These are phyloP conservation scores for Stramenopiles sp. DNA, from an alignment of 352 stramenopile genomes.

Conservation along the genomic window DNA sequence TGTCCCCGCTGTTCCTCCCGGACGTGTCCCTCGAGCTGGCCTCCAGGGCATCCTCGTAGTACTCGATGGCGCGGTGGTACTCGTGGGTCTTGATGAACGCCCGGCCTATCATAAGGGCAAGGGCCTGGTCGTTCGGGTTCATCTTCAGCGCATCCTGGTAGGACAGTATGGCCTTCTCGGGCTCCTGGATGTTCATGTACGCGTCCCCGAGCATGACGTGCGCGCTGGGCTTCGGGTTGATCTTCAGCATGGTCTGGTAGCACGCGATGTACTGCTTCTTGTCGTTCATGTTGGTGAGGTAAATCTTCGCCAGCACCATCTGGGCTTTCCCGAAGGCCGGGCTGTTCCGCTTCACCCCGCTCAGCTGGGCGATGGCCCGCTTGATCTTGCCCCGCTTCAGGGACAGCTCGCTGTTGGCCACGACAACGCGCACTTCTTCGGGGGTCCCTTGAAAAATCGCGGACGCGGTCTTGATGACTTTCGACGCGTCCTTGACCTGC, in stretches of 20 bases:
- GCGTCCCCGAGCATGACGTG: constrained; percentile 67
- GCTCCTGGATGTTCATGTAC: constrained; percentile 68
- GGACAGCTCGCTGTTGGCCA: constrained; percentile 64
- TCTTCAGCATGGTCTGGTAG: constrained; percentile 59
- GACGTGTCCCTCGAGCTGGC: constrained; percentile 40
- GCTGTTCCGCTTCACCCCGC: constrained; percentile 44
- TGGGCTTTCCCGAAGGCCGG: constrained; percentile 58
- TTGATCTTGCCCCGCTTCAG: constrained; percentile 69
- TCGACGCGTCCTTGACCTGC: constrained; percentile 22
- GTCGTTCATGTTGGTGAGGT: constrained; percentile 67
- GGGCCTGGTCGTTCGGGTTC: constrained; percentile 31
- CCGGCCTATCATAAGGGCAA: constrained; percentile 59
- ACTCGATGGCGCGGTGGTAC: constrained; percentile 71
- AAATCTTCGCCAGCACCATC: constrained; percentile 76
- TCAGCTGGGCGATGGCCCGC: constrained; percentile 61
- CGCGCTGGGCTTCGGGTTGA: constrained; percentile 40
- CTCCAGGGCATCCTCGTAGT: constrained; percentile 68
- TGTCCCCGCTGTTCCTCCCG: neutral
- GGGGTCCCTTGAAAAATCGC: constrained; percentile 33
- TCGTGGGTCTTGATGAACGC: constrained; percentile 75
- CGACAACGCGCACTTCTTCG: constrained; percentile 65
- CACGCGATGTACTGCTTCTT: constrained; percentile 61
- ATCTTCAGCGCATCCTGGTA: constrained; percentile 39
- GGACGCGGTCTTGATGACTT: constrained; percentile 22
- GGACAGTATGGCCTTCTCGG: constrained; percentile 55